Conservation (phyloP, 1,284 basidiomycete species). For the Takashimella koratensis region DNA sequence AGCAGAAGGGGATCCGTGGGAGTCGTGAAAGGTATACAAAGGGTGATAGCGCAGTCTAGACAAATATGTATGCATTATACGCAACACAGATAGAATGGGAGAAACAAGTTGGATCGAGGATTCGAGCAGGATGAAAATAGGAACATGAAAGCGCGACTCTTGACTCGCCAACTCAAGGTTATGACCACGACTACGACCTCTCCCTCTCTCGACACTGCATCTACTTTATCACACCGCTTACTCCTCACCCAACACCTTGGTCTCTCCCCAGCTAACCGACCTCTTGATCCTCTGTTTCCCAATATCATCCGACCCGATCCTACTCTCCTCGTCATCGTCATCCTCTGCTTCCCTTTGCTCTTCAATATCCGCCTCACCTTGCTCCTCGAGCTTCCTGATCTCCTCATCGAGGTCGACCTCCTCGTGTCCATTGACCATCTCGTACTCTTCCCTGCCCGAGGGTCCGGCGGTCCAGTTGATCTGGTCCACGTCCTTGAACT, state of each 20-base stretch:
- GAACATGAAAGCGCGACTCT: no score
- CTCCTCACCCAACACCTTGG: constrained; percentile 39
- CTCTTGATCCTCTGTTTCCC: constrained; percentile 22
- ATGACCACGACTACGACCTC: no score
- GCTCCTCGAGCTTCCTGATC: constrained; percentile 46
- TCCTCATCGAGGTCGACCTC: constrained; percentile 46
- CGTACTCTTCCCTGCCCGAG: constrained; percentile 27
- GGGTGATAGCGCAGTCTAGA: no score
- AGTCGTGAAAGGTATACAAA: no score
- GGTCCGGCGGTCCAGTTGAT: constrained; percentile 43
- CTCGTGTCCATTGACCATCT: constrained; percentile 26
- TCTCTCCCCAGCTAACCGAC: constrained; percentile 44
- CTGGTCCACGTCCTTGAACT: constrained; percentile 62
- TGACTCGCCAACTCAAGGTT: no score
- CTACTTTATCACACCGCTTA: no score
- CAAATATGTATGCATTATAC: no score
- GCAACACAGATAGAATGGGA: no score
- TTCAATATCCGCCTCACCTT: constrained; percentile 17
- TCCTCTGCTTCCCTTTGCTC: constrained; percentile 7
- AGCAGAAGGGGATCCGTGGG: no score
- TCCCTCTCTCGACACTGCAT: no score
- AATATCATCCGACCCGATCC: constrained; percentile 7
- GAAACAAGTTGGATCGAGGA: no score
- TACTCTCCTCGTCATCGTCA: constrained; percentile 24
- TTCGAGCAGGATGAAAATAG: no score